phyloP scores from a whole-genome alignment of 2,329 filamentous ascomycete species.

The Cephalotrichum gorgonifer region DNA sequence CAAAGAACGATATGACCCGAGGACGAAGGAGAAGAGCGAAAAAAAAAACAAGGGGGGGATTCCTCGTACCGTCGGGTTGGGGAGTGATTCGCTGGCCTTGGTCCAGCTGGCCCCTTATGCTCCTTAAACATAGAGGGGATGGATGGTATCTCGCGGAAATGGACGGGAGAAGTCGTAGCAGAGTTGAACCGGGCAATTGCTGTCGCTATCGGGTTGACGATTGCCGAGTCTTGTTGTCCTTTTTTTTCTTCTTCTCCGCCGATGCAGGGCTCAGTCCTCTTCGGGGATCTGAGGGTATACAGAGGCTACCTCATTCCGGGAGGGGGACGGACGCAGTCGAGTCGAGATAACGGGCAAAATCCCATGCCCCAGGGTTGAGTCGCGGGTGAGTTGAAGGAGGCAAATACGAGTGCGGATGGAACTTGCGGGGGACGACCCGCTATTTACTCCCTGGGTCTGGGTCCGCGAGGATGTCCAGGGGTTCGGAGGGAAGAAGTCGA shows the following conservation, averaged over 20 bases:
- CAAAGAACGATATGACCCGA: too few species aligned
- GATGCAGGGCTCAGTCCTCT: constrained; percentile 38
- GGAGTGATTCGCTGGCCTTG: constrained; percentile 47
- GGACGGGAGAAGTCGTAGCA: not conserved
- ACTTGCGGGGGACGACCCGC: too few species aligned
- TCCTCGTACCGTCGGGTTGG: constrained; percentile 37
- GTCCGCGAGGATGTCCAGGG: not conserved
- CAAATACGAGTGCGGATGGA: not conserved
- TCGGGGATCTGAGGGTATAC: constrained; percentile 48
- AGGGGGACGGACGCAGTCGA: constrained; percentile 4
- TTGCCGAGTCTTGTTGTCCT: not conserved
- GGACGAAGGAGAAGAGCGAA: constrained; percentile 5
- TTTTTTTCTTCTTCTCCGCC: constrained; percentile 1
- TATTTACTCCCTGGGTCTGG: not conserved
- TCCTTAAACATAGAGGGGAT: constrained; percentile 43
- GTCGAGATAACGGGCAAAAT: constrained; percentile 5
- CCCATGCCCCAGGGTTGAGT: not conserved
- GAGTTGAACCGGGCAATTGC: not conserved
- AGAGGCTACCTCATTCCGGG: constrained; percentile 49
- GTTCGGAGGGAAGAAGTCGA: not conserved
- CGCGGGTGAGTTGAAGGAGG: not conserved
- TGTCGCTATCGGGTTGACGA: not conserved
- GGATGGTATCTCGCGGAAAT: not conserved
- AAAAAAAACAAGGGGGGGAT: not conserved
- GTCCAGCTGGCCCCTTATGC: constrained; percentile 47